phyloP scores from a whole-genome alignment of 1,284 basidiomycete genomes.

The Mycosarcoma mackinlayi region DNA sequence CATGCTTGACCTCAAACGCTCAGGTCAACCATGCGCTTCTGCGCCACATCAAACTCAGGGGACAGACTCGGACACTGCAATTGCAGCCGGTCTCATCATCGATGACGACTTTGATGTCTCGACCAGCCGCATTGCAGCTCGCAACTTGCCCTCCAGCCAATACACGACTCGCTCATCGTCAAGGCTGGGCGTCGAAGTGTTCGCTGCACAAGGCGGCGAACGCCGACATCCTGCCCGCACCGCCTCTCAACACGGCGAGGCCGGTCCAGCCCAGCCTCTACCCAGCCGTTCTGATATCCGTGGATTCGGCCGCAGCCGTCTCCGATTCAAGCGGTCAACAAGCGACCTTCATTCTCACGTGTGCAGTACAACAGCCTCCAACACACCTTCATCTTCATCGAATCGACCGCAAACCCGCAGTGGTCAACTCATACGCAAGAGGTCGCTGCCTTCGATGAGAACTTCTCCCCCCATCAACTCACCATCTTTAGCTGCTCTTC shows the following conservation, averaged over 20 bases:
- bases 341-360: conserved; percentile 37
- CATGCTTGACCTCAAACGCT: conserved; percentile 48
- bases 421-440: conserved; percentile 35
- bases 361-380: neutral
- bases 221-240: conserved; percentile 20
- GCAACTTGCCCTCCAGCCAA: conserved; percentile 7
- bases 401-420: conserved; percentile 15
- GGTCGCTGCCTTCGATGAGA: conserved; percentile 31
- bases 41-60: conserved; percentile 1
- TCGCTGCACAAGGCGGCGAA: conserved; percentile 1
- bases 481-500: conserved; percentile 1
- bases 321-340: conserved; percentile 42
- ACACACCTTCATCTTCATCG: conserved; percentile 4
- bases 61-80: conserved; percentile 41
- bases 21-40: conserved; percentile 8
- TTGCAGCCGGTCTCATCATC: conserved; percentile 56
- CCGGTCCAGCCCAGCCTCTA: neutral
- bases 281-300: conserved; percentile 23
- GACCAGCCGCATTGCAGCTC: conserved; percentile 47
- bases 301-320: conserved; percentile 17
- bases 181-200: conserved; percentile 1
- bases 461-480: conserved; percentile 22
- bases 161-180: neutral
- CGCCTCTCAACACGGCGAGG: conserved; percentile 14
- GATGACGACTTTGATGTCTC: conserved; percentile 60